Evolutionary conservation across 257 asterid genomes (phyloP).

Genomic region (Orobanche coerulescens): DNA sequence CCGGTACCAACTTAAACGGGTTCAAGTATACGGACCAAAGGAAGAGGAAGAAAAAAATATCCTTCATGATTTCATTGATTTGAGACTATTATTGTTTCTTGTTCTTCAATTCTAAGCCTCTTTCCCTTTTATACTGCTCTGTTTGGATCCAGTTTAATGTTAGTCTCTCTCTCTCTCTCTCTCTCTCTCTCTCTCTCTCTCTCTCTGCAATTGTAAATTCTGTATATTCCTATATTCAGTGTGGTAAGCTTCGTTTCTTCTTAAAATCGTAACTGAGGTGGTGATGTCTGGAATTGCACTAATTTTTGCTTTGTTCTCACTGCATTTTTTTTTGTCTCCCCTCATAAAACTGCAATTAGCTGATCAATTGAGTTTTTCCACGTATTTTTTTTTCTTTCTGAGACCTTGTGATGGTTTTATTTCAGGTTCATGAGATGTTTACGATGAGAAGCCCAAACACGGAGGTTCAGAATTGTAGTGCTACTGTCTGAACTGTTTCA

Average conservation of each 20-base stretch:
- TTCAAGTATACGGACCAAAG: no score
- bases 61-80: constrained; percentile 46
- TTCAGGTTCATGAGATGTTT: constrained; percentile 18
- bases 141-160: constrained; percentile 23
- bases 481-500: background rate
- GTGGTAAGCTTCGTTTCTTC: constrained; percentile 12
- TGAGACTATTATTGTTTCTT: constrained; percentile 18
- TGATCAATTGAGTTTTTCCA: background rate
- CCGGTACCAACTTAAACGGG: no score
- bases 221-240: background rate
- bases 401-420: background rate
- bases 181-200: no score
- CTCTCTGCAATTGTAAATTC: constrained; percentile 9
- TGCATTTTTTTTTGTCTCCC: background rate
- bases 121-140: background rate
- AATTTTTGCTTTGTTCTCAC: background rate
- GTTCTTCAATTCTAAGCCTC: constrained; percentile 24
- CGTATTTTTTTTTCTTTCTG: background rate
- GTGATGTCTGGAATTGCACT: background rate
- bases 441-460: background rate
- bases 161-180: constrained; percentile 2
- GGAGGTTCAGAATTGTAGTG: constrained; percentile 4
- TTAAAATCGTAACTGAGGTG: background rate
- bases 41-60: no score
- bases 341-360: background rate